Evolutionary conservation across 306 rosid genomes (phyloP).

Genomic region (Cucumis sativus): Cucumber_9930_V3 NC_026659.2:6077501-6078000

Average conservation of each 20-base stretch:
- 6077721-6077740: background rate
- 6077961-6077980: background rate
- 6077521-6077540: background rate
- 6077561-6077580: background rate
- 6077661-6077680: background rate
- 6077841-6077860: conserved; percentile 16
- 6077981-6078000: conserved; percentile 30
- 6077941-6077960: background rate
- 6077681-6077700: background rate
- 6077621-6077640: background rate
- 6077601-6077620: background rate
- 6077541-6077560: background rate
- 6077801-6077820: conserved; percentile 32
- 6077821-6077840: conserved; percentile 24
- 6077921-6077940: background rate
- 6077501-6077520: background rate
- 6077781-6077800: background rate
- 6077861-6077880: conserved; percentile 18
- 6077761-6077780: background rate
- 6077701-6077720: background rate
- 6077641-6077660: background rate
- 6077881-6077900: background rate
- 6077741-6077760: background rate
- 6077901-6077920: background rate
- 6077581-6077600: background rate